Conservation (phyloP, 2,329 filamentous ascomycete species). For the Dactylellina haptotyla region DNA sequence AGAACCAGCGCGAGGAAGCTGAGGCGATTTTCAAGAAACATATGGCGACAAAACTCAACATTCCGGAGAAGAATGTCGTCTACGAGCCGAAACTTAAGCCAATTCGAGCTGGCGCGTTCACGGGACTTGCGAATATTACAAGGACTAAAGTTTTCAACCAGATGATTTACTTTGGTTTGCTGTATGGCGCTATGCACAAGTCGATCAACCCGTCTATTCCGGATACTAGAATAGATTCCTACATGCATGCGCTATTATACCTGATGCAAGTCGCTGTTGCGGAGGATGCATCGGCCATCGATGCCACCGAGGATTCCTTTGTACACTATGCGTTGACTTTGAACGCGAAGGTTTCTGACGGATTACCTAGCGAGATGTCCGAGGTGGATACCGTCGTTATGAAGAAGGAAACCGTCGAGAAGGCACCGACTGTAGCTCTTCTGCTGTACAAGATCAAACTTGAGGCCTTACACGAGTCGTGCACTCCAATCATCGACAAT, state of each 20-base stretch:
- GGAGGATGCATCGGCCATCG: conserved; percentile 73
- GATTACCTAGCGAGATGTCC: conserved; percentile 4
- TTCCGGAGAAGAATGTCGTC: conserved; percentile 81
- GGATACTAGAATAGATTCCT: conserved; percentile 84
- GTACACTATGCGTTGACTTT: conserved; percentile 72
- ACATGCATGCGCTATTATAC: conserved; percentile 90
- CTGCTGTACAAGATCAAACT: conserved; percentile 65
- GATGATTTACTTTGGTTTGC: conserved; percentile 85
- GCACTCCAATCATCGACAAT: conserved; percentile 80
- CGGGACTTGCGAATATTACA: conserved; percentile 80
- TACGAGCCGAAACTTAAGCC: conserved; percentile 85
- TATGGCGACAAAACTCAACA: conserved; percentile 87
- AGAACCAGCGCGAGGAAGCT: conserved; percentile 95
- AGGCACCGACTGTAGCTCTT: conserved; percentile 73
- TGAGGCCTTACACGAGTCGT: conserved; percentile 81
- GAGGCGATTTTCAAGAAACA: conserved; percentile 87
- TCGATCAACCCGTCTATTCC: conserved; percentile 78
- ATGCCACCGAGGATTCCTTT: conserved; percentile 73
- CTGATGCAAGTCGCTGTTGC: conserved; percentile 84
- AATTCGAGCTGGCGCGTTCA: conserved; percentile 81
- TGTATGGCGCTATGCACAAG: conserved; percentile 78
- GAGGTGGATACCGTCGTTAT: conserved; percentile 57
- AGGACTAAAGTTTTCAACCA: conserved; percentile 86
- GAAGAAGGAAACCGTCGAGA: conserved; percentile 67
- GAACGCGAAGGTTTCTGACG: conserved; percentile 12